Evolutionary conservation across 768 basidiomycete genomes (phyloP).

Genomic region (Artomyces pyxidatus): DNA sequence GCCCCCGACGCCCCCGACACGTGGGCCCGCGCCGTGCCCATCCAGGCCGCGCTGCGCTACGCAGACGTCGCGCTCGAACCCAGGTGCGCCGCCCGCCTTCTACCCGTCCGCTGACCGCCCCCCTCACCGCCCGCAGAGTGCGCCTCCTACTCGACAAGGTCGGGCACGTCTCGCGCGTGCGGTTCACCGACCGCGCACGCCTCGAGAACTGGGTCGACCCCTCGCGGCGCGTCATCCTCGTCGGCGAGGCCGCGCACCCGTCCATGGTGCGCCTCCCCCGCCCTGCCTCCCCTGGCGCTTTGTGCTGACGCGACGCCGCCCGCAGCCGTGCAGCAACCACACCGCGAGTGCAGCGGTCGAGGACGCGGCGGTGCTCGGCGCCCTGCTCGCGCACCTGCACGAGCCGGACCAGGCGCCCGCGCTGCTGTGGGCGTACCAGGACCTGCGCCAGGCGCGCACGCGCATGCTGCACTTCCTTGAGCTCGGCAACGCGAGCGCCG

Average conservation of each 20-base stretch:
- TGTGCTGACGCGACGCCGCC: too few relatives aligned
- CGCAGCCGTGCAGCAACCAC: constrained; percentile 29
- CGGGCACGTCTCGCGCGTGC: constrained; percentile 16
- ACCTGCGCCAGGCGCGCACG: constrained; percentile 19
- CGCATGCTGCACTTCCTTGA: constrained; percentile 1
- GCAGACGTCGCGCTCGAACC: too few relatives aligned
- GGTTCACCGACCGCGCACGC: constrained; percentile 28
- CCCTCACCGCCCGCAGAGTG: neutral
- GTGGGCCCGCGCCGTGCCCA: constrained; percentile 1
- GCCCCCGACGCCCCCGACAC: neutral
- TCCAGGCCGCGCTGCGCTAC: too few relatives aligned
- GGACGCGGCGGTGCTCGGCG: constrained; percentile 24
- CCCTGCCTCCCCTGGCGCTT: neutral
- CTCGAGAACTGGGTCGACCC: constrained; percentile 31
- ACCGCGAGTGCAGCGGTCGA: constrained; percentile 19
- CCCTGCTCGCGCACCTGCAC: constrained; percentile 21
- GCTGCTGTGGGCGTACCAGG: constrained; percentile 21
- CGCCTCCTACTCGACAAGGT: constrained; percentile 10
- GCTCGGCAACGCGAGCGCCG: neutral
- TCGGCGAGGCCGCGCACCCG: constrained; percentile 30
- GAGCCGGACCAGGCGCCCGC: constrained; percentile 16
- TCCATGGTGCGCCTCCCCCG: constrained; percentile 18
- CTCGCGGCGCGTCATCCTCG: constrained; percentile 25
- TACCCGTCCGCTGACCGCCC: neutral
- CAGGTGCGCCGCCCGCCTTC: neutral